A percentile compares a stretch with the other conserved stretches of the same genome.
phyloP scores from a whole-genome alignment of 2,329 filamentous ascomycete species.

The Helicocarpus griseus region DNA sequence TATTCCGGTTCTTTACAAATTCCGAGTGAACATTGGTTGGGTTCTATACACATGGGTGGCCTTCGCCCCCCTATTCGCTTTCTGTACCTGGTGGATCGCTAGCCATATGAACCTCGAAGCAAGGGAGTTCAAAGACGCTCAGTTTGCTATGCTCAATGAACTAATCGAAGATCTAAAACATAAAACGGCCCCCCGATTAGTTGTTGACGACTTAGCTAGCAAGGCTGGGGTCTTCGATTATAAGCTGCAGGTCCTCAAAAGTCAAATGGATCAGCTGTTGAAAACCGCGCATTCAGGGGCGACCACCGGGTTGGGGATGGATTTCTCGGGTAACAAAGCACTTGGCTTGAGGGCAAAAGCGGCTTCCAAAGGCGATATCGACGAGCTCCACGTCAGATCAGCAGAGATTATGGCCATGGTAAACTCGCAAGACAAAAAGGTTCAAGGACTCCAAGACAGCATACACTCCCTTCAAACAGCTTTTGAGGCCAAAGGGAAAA shows the following conservation, averaged over 20 bases:
- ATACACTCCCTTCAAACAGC: background rate
- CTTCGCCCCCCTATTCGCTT: background rate
- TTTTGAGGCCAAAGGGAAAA: background rate
- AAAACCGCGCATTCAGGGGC: background rate
- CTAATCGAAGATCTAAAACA: background rate
- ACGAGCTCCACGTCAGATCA: background rate
- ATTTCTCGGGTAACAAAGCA: background rate
- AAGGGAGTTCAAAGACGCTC: background rate
- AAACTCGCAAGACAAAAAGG: background rate
- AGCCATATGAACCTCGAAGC: background rate
- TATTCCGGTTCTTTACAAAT: background rate
- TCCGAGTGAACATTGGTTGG: background rate
- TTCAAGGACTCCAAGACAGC: background rate
- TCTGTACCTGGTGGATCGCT: background rate
- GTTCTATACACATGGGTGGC: background rate
- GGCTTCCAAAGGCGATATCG: background rate
- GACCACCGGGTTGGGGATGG: background rate
- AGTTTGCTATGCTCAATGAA: background rate
- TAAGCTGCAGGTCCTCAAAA: background rate
- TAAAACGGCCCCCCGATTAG: background rate
- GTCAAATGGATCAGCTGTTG: background rate
- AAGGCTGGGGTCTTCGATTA: background rate
- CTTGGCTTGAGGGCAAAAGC: background rate
- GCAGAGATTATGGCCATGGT: background rate
- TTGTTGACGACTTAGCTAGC: background rate